Evolutionary conservation across 306 rosid genomes (phyloP), one percentile per base, ranked within the genome.

Genomic region (Elaeagnus macrophylla): DNA sequence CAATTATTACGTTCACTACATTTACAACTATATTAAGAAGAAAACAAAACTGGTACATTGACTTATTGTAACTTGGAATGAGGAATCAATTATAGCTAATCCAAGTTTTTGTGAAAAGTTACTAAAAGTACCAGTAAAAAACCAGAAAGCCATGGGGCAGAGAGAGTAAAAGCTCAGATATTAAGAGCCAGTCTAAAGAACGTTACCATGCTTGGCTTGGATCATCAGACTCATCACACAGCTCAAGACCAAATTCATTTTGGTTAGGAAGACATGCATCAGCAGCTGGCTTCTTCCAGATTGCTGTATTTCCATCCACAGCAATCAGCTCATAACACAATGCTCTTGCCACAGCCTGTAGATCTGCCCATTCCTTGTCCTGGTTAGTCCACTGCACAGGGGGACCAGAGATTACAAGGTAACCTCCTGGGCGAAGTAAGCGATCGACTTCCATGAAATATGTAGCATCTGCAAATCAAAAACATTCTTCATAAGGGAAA

Each of bases 291-390:
- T 93, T 87, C 76, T 87, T 87, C 99, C 99, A 93, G 66, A 93
- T 78, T 48, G 81, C 99, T 6, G 95, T 93, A 72, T 82, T 87
- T 42, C 94, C 95, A 71, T 93, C 99, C 38, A 87, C 95, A 17
- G 85, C 89, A 73, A 82, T 73, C 65, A 93, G 73, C 63, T 93
- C 99, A 67, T 84, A 93, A 77, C 99, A 93, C 79, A 82, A 72
- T 47, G 95, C 78, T 84, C 94, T 84, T 49, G 99, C 96, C 50
- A 87, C 88, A 48, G 72, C 82, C 81, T 93, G 99, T 48, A 93
- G 94, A 72, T 87, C 99, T 41, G 96, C 85, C 96, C 96, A 93
- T 78, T 93, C 99, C 78, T 87, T 93, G 61, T 93, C 99, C 80
- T 93, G 99, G 68, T 84, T 84, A 55, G 90, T 61, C 99, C 99